phyloP scores from a whole-genome alignment of 306 rosid species.

The Rosa chinensis region DNA sequence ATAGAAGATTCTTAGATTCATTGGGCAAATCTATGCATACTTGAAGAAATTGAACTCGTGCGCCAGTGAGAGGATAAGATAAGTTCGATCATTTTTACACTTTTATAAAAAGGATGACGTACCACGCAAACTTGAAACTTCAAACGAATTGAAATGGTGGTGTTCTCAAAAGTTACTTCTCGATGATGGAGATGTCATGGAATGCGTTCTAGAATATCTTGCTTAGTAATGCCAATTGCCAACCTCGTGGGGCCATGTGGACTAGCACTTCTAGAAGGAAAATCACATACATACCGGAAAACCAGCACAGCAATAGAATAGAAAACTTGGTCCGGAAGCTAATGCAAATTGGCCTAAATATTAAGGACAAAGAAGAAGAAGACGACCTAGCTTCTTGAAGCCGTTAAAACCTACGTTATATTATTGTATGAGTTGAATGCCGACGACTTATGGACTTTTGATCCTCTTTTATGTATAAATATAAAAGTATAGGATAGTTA shows the following conservation, averaged over 20 bases:
- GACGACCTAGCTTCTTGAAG: neutral
- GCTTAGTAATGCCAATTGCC: neutral
- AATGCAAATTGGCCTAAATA: slow-evolving; percentile 2
- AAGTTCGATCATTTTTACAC: neutral
- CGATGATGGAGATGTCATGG: slow-evolving; percentile 10
- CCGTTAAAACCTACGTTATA: too few species aligned
- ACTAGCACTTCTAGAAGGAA: slow-evolving; percentile 1
- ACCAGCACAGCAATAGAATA: neutral
- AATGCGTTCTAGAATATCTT: neutral
- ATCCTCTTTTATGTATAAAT: neutral
- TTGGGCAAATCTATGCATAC: neutral
- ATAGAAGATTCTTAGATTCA: neutral
- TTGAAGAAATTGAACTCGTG: neutral
- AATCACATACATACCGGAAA: neutral
- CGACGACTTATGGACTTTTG: neutral
- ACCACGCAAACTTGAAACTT: neutral
- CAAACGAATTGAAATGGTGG: neutral
- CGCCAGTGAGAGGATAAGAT: neutral
- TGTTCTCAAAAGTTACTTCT: neutral
- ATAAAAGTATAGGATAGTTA: neutral
- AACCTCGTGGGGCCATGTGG: slow-evolving; percentile 9
- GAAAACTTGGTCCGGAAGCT: neutral
- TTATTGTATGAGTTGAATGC: neutral
- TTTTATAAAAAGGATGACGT: neutral
- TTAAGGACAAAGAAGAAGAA: neutral